Evolutionary conservation across 2,329 filamentous ascomycete species (phyloP), one percentile per base, ranked within the genome.

Genomic region (Colletotrichum sp.): DNA sequence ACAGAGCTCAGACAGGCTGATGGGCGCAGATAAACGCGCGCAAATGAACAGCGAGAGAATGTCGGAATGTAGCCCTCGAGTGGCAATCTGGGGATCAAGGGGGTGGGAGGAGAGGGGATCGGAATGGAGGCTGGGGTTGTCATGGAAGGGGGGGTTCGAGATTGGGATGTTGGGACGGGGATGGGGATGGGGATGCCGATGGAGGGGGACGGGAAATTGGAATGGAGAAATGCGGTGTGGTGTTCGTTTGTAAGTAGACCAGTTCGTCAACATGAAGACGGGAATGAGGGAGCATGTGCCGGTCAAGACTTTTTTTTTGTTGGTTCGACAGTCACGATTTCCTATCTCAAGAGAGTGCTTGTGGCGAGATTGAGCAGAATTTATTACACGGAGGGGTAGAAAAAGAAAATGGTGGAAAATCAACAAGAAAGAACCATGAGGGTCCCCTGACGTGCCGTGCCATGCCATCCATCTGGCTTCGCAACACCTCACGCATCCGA

Each of bases 361-460:
- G 66, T 69, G 67, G 67, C 67, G 57, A 61, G 67, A 52, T 69
- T 59, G 26, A 60, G 68, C 48, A 48, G 64, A 52, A 65, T 28
- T 34, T 43, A 59, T 64, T 32, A 34, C 26, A 68, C 52, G 24
- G 32, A 66, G 68, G 60, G 57, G 66, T 59, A 71, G 64, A 74
- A 72, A 71, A 72, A 67, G 71, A 26, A 61, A 75, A 48, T 43
- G 18, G 65, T n/a, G 39, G 52, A 57, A 72, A 70, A 76, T 52
- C 28, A 66, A 72, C 21, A 66, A 72, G 63, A 68, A 75, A 75
- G 71, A 72, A 65, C 36, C 10, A n/a, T 39, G 30, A 32, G 39
- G 39, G 18, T 43, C 39, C 39, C 39, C 39, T 43, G 39, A n/a
- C 9, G 39, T 43, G 39, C 39, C 39, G 9, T n/a, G 16, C 39